phyloP scores from a whole-genome alignment of 139 green algal genomes.

The Axilococcus clingmanii region DNA sequence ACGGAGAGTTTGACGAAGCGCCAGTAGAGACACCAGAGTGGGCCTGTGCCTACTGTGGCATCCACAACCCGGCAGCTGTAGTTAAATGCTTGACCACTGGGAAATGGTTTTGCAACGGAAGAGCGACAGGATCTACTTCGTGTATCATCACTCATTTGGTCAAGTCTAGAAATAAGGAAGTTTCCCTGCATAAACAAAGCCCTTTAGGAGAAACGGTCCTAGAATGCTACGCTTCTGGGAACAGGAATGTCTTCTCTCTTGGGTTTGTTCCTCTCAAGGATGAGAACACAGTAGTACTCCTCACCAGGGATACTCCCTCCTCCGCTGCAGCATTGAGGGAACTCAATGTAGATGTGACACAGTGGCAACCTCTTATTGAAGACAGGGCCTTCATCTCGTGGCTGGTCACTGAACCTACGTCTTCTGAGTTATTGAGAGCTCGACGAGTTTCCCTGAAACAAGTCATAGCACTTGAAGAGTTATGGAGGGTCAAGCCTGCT shows the following conservation, averaged over 20 bases:
- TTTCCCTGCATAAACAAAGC: constrained; percentile 81
- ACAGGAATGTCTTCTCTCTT: constrained; percentile 89
- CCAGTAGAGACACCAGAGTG: constrained; percentile 40
- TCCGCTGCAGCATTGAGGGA: constrained; percentile 69
- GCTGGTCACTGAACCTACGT: constrained; percentile 53
- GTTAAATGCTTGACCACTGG: constrained; percentile 79
- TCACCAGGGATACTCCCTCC: constrained; percentile 70
- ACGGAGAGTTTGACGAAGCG: constrained; percentile 37
- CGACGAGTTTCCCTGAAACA: constrained; percentile 59
- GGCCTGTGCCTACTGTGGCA: constrained; percentile 86
- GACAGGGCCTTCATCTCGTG: constrained; percentile 81
- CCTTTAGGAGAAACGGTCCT: constrained; percentile 89
- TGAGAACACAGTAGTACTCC: constrained; percentile 75
- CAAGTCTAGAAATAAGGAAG: constrained; percentile 50
- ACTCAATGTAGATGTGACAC: constrained; percentile 60
- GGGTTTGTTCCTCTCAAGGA: constrained; percentile 86
- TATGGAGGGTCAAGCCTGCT: constrained; percentile 74
- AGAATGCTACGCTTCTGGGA: constrained; percentile 91
- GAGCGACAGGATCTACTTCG: constrained; percentile 54
- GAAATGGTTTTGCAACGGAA: constrained; percentile 95
- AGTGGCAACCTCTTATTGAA: constrained; percentile 93
- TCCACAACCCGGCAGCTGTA: constrained; percentile 78
- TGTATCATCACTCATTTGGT: constrained; percentile 87
- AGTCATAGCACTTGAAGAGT: constrained; percentile 63
- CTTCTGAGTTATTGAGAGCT: constrained; percentile 55